Evolutionary conservation across 108 stramenopile species (phyloP), one percentile per base, ranked within the genome.

Genomic region (Skeletonema potamos): DNA sequence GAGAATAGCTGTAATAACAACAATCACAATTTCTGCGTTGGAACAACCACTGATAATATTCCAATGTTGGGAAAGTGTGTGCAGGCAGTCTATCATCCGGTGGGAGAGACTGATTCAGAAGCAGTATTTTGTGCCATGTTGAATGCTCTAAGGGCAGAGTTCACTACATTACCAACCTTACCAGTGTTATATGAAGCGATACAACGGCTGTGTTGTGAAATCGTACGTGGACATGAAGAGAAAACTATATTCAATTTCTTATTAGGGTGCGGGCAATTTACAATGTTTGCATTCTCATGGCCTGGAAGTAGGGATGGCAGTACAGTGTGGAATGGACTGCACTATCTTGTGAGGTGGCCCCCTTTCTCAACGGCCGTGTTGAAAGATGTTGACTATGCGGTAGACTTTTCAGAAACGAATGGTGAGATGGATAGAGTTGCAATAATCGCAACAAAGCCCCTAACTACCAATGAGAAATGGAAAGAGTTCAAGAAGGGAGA

Each of bases 41-140:
- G 22, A 58, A 41, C 24, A 36, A 43, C 67, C 12, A 27, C 27
- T 7, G 15, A 37, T 34, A 34, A 34, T 51, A 73, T 67, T 37
- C 69, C 70, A 6, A 44, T 76, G 66, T 44, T 80, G 24, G 83
- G 79, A 51, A 39, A 60, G n/a, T 88, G 82, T 61, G 64, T 27
- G 2, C 62, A 66, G 62, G 66, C 67, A 27, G 44, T 71, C 48
- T 89, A 82, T 76, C 82, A 83, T 57, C 88, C 96, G 11, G 85
- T 97, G 33, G 96, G 96, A 4, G 88, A 91, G 57, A 97, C 96
- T 9, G 96, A 97, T 78, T 91, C 90, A 12, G 96, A 97, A 66
- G 87, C 90, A 4, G 90, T 88, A 46, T 97, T 97, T 82, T 94
- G 93, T 72, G 89, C 89, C 65, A 92, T 97, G 68, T 75, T 97